Evolutionary conservation across 495 filamentous ascomycete species (phyloP), one percentile per base, ranked within the genome.

Genomic region (Podospora comata): DNA sequence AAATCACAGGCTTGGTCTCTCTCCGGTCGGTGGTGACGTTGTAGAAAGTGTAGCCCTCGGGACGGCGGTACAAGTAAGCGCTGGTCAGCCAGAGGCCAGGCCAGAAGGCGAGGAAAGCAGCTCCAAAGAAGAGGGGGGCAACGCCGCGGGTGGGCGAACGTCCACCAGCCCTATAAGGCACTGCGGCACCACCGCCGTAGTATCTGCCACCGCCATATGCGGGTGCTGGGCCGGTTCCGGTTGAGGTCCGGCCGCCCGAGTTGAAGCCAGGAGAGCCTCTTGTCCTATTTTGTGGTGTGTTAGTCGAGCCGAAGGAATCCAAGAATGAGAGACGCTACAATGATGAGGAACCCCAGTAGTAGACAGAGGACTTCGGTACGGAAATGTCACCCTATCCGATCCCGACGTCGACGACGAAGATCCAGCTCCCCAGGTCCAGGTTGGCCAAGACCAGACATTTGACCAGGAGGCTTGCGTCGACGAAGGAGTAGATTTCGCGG

Each of bases 151-250:
- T 75, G 60, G 86, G 82, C 0, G 90, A 91, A 0, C 66, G 60
- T 0, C 5, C 2, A 19, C 94, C 93, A 3, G 93, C 64, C 13
- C 67, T 66, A 79, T 94, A 97, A 4, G 95, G 92, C 5, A 80
- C 78, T 13, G 75, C 69, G 0, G 91, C 86, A 53, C 95, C 95
- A 44, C 95, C 94, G 55, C 88, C 87, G 70, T 96, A 97, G 77
- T 87, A 96, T 39, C 74, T 72, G 9, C 90, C 89, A 7, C 89
- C 87, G 39, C 90, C 90, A 73, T 87, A 92, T 2, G 74, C 71
- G 0, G 88, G 87, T 11, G 76, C 70, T 15, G 84, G 77, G 3
- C 91, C 90, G n/a, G 86, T 90, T 55, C 92, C 91, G 44, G 79
- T 80, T 15, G 73, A 84, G n/a, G 89, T 89, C 19, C 80, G 70